These are phyloP conservation scores for Lepidium aucheri DNA, from an alignment of 345 rosid genomes.

Conservation along the genomic window DNA sequence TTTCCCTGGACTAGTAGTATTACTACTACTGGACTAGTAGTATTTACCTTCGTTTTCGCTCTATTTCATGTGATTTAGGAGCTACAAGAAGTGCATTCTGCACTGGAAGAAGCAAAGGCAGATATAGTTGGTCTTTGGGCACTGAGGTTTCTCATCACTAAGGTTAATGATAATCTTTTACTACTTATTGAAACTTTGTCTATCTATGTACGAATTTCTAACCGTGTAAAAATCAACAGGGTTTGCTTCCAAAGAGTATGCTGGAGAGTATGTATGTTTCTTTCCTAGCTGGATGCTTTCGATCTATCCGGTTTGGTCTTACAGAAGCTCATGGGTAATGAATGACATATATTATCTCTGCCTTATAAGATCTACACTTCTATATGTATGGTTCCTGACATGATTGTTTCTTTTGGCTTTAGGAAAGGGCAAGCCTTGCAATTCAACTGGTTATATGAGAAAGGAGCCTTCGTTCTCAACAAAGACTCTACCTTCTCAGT, in stretches of 20 bases:
- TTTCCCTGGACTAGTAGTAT: background rate
- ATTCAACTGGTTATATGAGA: conserved; percentile 88
- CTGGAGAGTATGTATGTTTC: conserved; percentile 77
- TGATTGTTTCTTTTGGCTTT: conserved; percentile 5
- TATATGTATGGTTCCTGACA: background rate
- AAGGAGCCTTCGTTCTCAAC: conserved; percentile 60
- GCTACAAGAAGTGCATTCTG: conserved; percentile 83
- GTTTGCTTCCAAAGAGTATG: conserved; percentile 54
- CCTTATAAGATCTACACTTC: conserved; percentile 3
- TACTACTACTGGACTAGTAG: background rate
- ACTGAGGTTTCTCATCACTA: conserved; percentile 56
- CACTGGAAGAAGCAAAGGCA: conserved; percentile 95
- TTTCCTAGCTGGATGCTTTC: conserved; percentile 87
- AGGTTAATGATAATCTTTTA: conserved; percentile 35
- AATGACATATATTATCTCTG: background rate
- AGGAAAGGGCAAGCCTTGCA: conserved; percentile 93
- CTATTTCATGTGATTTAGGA: conserved; percentile 41
- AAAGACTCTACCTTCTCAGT: conserved; percentile 63
- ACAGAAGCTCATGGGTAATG: conserved; percentile 94
- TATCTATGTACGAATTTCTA: background rate
- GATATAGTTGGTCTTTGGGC: conserved; percentile 99
- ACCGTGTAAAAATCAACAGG: conserved; percentile 29
- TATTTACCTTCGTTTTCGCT: background rate
- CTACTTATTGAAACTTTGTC: background rate
- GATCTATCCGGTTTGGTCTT: conserved; percentile 85